Evolutionary conservation across 116 monocot species (phyloP).

Genomic region (Phalaenopsis hybrid): DNA sequence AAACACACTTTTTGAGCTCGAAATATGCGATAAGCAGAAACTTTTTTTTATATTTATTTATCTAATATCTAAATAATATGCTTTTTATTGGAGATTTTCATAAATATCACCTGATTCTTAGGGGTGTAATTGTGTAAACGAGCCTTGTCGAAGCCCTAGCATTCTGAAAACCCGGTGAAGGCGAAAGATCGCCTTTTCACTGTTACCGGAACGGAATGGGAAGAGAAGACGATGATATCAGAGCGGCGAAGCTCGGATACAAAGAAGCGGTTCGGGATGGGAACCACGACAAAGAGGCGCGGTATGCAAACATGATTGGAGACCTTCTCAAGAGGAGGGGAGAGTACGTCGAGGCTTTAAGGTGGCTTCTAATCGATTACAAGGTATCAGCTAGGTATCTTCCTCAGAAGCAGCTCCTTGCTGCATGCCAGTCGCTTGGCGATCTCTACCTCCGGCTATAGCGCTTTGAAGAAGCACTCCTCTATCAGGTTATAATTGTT

Average conservation of each 20-base stretch:
- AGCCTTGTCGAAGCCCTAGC: constrained; percentile 7
- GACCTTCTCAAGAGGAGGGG: constrained; percentile 62
- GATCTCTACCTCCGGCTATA: constrained; percentile 73
- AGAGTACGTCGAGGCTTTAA: constrained; percentile 23
- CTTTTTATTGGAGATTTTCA: no score
- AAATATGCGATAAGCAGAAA: no score
- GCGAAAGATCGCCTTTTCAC: neutral
- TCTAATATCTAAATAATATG: no score
- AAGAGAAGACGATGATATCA: constrained; percentile 39
- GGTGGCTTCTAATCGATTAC: constrained; percentile 82
- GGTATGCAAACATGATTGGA: constrained; percentile 76
- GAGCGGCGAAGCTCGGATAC: constrained; percentile 43
- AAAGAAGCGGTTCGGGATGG: constrained; percentile 24
- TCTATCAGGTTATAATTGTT: constrained; percentile 8
- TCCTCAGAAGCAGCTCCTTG: constrained; percentile 78
- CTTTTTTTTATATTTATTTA: neutral
- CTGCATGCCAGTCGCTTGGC: constrained; percentile 85
- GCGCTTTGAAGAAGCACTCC: constrained; percentile 52
- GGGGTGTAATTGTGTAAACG: no score
- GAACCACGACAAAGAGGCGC: constrained; percentile 73
- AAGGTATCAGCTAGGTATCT: constrained; percentile 42
- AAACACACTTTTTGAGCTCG: no score
- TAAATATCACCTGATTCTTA: no score
- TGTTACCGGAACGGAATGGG: constrained; percentile 4
- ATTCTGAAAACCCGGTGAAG: no score